Evolutionary conservation across 1,139 yeast genomes (phyloP).

Genomic region (Candida frijolesensis): DNA sequence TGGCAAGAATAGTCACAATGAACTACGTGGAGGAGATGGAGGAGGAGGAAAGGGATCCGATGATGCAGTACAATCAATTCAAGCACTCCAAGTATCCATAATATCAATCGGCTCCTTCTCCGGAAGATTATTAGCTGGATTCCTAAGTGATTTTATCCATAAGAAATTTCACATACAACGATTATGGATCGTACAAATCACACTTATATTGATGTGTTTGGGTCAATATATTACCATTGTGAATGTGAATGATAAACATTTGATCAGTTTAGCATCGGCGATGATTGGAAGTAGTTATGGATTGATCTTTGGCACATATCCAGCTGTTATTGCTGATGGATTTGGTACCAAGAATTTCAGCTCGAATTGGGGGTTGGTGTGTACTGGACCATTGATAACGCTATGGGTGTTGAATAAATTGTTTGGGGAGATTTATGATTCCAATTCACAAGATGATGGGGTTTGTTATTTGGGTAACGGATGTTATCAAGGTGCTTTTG

Average conservation of each 20-base stretch:
- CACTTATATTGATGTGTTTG: slow-evolving; percentile 27
- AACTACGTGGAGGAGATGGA: slow-evolving; percentile 9
- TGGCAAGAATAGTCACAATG: slow-evolving; percentile 12
- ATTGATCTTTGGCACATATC: slow-evolving; percentile 44
- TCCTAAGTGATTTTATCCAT: slow-evolving; percentile 40
- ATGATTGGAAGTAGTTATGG: slow-evolving; percentile 45
- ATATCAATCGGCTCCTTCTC: slow-evolving; percentile 44
- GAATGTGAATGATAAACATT: slow-evolving; percentile 29
- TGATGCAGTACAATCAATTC: slow-evolving; percentile 33
- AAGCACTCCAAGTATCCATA: slow-evolving; percentile 47
- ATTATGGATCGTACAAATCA: slow-evolving; percentile 39
- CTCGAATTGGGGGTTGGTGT: slow-evolving; percentile 49
- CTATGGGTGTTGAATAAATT: slow-evolving; percentile 40
- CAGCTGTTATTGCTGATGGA: slow-evolving; percentile 48
- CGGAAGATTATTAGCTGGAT: slow-evolving; percentile 42
- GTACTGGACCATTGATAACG: slow-evolving; percentile 43
- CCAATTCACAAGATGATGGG: slow-evolving; percentile 31
- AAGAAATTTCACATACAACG: slow-evolving; percentile 38
- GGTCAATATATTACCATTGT: slow-evolving; percentile 35
- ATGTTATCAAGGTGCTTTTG: slow-evolving; percentile 41
- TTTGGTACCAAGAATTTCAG: slow-evolving; percentile 46
- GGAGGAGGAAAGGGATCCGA: slow-evolving; percentile 12
- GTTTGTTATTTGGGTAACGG: slow-evolving; percentile 38
- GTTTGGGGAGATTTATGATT: slow-evolving; percentile 44
- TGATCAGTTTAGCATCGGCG: slow-evolving; percentile 35